Base-by-base conservation (phyloP, 2,329 filamentous ascomycete species). In the Elsinoe australis region DNA sequence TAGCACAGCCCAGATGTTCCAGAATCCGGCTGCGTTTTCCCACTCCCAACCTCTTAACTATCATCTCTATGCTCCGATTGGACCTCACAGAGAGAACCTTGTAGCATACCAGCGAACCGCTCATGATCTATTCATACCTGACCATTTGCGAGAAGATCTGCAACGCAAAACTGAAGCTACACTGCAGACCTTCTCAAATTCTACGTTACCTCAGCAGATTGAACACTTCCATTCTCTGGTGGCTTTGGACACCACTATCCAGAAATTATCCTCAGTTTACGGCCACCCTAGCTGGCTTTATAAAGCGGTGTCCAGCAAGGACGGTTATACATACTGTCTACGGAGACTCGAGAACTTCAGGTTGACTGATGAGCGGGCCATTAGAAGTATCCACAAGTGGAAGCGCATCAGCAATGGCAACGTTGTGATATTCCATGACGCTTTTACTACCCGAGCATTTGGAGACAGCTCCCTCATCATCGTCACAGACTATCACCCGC, bases 401-500 rank as follows among this genome's bases (percentile, higher is more conserved):
- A 90, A 89, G 60, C 80, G 85, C 51, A 78, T 98, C 41, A 77
- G 79, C 60, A 90, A 83, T 59, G 84, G 82, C 49, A 87, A 80
- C 55, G 79, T 96, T 15, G 90, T 96, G 22, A 84, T 83, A 0
- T 79, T 94, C 6, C 82, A 94, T 59, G 88, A 95, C 65, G 87
- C 87, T 0, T 98, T 98, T 60, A 98, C 92, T 0, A 94, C 87
- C 9, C 76, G 88, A 52, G 86, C 84, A 19, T 98, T 98, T 64
- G 87, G 87, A 49, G 92, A 96, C 64, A 94, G 87, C 66, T 96
- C 92, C 2, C 75, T 98, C 48, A 84, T 98, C 41, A 85, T 98
- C 59, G 88, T 94, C 18, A 92, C 87, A 53, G 87, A 94, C 63
- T 98, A 95, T 61, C 86, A 92, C 59, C 90, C 92, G 1, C 74